Conservation (phyloP, 441 rosid genomes). For the Croton setiger region DNA sequence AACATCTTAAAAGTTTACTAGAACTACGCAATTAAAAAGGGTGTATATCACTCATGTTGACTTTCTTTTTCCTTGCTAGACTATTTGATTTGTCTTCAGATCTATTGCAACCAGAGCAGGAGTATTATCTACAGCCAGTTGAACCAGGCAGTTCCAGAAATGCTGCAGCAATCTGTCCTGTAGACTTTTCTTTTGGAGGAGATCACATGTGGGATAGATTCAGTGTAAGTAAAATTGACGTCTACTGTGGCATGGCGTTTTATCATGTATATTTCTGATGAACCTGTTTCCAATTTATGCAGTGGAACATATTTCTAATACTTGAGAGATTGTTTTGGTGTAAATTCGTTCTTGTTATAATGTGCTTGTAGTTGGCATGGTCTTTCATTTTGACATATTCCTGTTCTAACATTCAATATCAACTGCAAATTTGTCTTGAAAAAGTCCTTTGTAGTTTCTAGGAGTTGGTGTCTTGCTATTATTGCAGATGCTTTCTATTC, state of each 20-base stretch:
- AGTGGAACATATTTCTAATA: neutral
- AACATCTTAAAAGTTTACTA: neutral
- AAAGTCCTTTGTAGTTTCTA: neutral
- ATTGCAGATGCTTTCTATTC: neutral
- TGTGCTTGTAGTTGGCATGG: neutral
- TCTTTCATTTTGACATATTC: slow-evolving; percentile 2
- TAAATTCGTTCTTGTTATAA: neutral
- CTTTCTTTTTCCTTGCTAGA: slow-evolving; percentile 38
- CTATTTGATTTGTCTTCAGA: slow-evolving; percentile 75
- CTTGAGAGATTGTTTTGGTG: neutral
- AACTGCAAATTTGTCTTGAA: neutral
- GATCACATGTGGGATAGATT: slow-evolving; percentile 96
- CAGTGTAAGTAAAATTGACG: slow-evolving; percentile 56
- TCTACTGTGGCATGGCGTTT: slow-evolving; percentile 2
- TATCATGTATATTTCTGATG: neutral
- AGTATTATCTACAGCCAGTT: slow-evolving; percentile 84
- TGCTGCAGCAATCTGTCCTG: slow-evolving; percentile 80
- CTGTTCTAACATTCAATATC: neutral
- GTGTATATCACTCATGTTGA: neutral
- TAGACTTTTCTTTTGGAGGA: slow-evolving; percentile 82
- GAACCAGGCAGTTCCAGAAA: slow-evolving; percentile 73
- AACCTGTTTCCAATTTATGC: neutral
- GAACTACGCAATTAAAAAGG: neutral
- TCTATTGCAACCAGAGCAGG: slow-evolving; percentile 85
- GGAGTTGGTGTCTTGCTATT: no score